A percentile compares a stretch with the other conserved stretches of the same genome.
phyloP scores from a whole-genome alignment of 2,329 filamentous ascomycete genomes.

The Neonectria punicea region DNA sequence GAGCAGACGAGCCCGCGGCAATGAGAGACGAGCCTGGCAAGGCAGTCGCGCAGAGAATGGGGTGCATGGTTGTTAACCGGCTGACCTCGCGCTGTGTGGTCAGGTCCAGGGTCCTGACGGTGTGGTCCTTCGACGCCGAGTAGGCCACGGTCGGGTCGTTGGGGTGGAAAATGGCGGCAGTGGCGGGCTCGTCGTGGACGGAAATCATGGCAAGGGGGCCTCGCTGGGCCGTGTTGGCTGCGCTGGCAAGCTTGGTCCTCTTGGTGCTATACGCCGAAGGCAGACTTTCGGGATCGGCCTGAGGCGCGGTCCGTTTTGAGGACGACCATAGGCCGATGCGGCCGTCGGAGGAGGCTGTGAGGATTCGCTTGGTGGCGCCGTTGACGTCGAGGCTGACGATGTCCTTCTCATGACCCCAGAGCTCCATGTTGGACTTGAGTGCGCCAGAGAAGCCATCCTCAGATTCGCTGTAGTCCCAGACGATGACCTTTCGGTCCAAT shows the following conservation, averaged over 20 bases:
- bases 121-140: slow-evolving; percentile 91
- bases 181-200: slow-evolving; percentile 78
- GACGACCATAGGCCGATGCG: slow-evolving; percentile 90
- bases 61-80: slow-evolving; percentile 84
- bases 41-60: slow-evolving; percentile 81
- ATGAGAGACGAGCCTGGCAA: slow-evolving; percentile 72
- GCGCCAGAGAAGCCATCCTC: slow-evolving; percentile 68
- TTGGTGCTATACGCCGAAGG: slow-evolving; percentile 77
- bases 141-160: slow-evolving; percentile 90
- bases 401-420: slow-evolving; percentile 82
- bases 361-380: slow-evolving; percentile 76
- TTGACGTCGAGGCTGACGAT: slow-evolving; percentile 82
- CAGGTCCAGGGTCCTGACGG: slow-evolving; percentile 89
- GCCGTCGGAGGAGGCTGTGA: slow-evolving; percentile 88
- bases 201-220: slow-evolving; percentile 81
- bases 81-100: slow-evolving; percentile 82
- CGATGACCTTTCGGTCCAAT: slow-evolving; percentile 83
- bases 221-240: slow-evolving; percentile 69
- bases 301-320: slow-evolving; percentile 78
- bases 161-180: slow-evolving; percentile 85
- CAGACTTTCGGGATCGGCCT: slow-evolving; percentile 75
- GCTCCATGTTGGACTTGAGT: slow-evolving; percentile 79
- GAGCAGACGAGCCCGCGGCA: slow-evolving; percentile 81
- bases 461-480: slow-evolving; percentile 88
- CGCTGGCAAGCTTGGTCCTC: slow-evolving; percentile 72